Conservation (phyloP, 1,139 yeast species). For the Geotrichum australiense region DNA sequence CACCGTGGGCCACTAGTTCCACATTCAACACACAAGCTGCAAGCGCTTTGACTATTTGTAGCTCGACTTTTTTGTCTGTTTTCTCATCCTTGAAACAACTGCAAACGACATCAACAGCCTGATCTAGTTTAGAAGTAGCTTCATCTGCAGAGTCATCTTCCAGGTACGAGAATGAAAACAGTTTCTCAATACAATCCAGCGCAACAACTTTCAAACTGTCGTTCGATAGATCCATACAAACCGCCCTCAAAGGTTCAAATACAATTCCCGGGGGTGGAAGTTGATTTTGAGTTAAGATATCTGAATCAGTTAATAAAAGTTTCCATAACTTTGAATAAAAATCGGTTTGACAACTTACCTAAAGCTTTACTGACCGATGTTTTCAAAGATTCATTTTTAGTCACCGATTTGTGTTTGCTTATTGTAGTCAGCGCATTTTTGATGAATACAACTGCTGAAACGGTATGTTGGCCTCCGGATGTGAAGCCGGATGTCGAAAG, state of each 20-base stretch:
- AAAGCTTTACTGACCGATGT: conserved; percentile 40
- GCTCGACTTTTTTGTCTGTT: conserved; percentile 79
- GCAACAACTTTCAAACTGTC: conserved; percentile 50
- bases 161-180: conserved; percentile 56
- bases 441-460: conserved; percentile 39
- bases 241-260: conserved; percentile 56
- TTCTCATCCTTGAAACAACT: conserved; percentile 88
- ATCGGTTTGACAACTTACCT: conserved; percentile 27
- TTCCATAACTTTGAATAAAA: too few species aligned
- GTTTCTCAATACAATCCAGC: conserved; percentile 58
- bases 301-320: conserved; percentile 19
- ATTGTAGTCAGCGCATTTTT: conserved; percentile 44
- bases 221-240: conserved; percentile 47
- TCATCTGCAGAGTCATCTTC: conserved; percentile 48
- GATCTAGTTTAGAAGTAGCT: conserved; percentile 61
- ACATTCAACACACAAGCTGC: conserved; percentile 80
- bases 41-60: conserved; percentile 87
- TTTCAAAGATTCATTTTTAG: conserved; percentile 41
- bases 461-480: conserved; percentile 27
- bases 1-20: conserved; percentile 84
- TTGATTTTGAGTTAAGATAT: conserved; percentile 23
- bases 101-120: conserved; percentile 77
- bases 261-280: conserved; percentile 43
- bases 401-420: conserved; percentile 43
- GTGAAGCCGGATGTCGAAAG: conserved; percentile 26